Percentiles rank a stretch among this genome's conserved stretches.
Evolutionary conservation across 192 early-diverging fungal species (phyloP).

Genomic region (Backusella sp.): DNA sequence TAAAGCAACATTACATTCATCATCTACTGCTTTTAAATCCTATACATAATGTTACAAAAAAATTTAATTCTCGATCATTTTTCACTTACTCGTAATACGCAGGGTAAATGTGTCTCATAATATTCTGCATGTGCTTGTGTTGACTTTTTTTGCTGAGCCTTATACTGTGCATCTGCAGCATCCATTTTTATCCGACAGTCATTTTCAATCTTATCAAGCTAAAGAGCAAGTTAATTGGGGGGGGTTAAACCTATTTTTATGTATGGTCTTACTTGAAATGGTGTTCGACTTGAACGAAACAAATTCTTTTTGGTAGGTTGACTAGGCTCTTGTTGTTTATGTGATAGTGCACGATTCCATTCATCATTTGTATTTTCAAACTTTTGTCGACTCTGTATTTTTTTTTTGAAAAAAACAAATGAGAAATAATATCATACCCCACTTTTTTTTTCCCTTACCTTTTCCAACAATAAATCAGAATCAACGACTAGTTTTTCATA

Average conservation of each 20-base stretch:
- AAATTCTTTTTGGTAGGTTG: constrained; percentile 43
- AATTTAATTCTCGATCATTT: not conserved
- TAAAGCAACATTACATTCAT: constrained; percentile 81
- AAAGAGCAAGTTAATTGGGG: constrained; percentile 2
- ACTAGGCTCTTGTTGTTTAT: constrained; percentile 45
- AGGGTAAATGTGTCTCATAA: constrained; percentile 79
- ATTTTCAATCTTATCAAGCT: constrained; percentile 80
- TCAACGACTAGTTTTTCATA: constrained; percentile 79
- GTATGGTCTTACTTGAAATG: constrained; percentile 55
- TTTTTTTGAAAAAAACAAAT: not conserved
- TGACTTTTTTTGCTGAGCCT: constrained; percentile 70
- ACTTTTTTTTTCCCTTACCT: constrained; percentile 46
- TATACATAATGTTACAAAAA: constrained; percentile 27
- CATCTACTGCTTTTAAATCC: constrained; percentile 69
- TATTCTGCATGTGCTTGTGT: constrained; percentile 76
- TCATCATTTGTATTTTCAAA: constrained; percentile 81
- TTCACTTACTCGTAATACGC: constrained; percentile 68
- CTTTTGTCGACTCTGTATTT: constrained; percentile 52
- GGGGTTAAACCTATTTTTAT: not conserved
- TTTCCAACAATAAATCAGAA: constrained; percentile 75
- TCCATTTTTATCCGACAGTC: constrained; percentile 84
- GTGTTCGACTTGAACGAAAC: constrained; percentile 52
- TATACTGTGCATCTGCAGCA: constrained; percentile 82
- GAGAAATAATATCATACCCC: no score
- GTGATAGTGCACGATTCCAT: constrained; percentile 76